Conservation (phyloP, 78 protist species). For the Guillardia theta region DNA sequence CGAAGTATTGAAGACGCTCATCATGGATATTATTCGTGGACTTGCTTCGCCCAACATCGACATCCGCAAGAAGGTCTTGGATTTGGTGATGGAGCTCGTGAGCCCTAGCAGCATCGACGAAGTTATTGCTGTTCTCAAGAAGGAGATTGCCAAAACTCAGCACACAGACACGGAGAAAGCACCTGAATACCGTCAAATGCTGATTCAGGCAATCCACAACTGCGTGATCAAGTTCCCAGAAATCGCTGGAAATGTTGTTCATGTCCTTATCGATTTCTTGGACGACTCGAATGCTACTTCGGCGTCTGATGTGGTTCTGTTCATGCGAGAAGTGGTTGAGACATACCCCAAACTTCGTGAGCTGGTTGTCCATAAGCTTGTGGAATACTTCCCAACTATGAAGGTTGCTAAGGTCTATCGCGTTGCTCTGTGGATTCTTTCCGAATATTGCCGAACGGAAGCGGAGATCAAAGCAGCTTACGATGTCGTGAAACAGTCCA, state of each 20-base stretch:
- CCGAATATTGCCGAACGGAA: constrained; percentile 66
- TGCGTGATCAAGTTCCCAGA: constrained; percentile 87
- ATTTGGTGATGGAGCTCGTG: background rate
- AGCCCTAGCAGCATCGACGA: constrained; percentile 31
- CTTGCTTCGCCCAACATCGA: constrained; percentile 82
- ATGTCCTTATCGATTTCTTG: constrained; percentile 29
- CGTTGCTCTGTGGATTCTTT: constrained; percentile 85
- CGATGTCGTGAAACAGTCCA: constrained; percentile 41
- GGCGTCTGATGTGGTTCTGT: constrained; percentile 49
- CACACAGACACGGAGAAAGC: constrained; percentile 40
- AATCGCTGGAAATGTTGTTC: constrained; percentile 83
- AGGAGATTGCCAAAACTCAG: constrained; percentile 78
- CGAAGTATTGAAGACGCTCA: constrained; percentile 71
- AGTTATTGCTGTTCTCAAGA: constrained; percentile 77
- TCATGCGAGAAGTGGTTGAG: constrained; percentile 69
- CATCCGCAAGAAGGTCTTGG: constrained; percentile 73
- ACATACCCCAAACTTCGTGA: constrained; percentile 74
- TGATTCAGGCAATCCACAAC: constrained; percentile 84
- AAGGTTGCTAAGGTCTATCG: constrained; percentile 70
- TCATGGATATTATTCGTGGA: constrained; percentile 92
- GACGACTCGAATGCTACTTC: constrained; percentile 26
- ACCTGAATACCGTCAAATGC: constrained; percentile 75
- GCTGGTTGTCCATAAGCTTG: constrained; percentile 53
- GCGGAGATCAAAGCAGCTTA: constrained; percentile 66
- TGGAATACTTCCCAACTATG: constrained; percentile 3